Evolutionary conservation across 148 eudicot genomes (phyloP).

Genomic region (Chenopodium album): DNA sequence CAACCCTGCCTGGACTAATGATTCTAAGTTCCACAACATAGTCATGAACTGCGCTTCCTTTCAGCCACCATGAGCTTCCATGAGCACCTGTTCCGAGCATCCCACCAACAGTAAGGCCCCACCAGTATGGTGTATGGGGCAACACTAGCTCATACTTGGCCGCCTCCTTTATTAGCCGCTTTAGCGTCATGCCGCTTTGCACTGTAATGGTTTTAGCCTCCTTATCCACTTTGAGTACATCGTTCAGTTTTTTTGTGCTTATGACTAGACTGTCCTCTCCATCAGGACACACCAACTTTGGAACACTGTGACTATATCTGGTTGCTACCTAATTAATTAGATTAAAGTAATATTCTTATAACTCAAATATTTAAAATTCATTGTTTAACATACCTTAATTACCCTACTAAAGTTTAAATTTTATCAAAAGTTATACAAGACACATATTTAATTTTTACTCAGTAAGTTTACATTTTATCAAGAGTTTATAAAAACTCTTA

Average conservation of each 20-base stretch:
- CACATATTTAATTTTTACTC: no score
- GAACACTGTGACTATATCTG: slow-evolving; percentile 56
- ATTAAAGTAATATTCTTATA: no score
- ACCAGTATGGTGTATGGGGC: slow-evolving; percentile 81
- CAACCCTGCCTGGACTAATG: slow-evolving; percentile 47
- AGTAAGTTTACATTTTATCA: no score
- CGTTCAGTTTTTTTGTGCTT: slow-evolving; percentile 59
- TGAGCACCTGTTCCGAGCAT: slow-evolving; percentile 76
- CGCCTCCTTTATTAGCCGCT: slow-evolving; percentile 52
- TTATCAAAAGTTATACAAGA: neutral
- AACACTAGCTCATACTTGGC: slow-evolving; percentile 55
- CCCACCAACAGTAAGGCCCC: slow-evolving; percentile 78
- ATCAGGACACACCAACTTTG: slow-evolving; percentile 61
- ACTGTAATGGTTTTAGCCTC: slow-evolving; percentile 33
- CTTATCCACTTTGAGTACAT: slow-evolving; percentile 28
- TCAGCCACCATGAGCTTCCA: slow-evolving; percentile 72
- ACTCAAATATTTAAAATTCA: no score
- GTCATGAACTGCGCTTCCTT: slow-evolving; percentile 70
- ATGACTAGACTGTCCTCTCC: slow-evolving; percentile 60
- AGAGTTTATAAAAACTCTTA: no score
- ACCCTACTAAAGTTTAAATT: neutral
- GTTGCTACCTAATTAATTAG: slow-evolving; percentile 36
- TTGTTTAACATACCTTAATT: no score
- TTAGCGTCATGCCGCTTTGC: slow-evolving; percentile 58
- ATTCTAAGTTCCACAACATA: slow-evolving; percentile 52